Evolutionary conservation across 2,329 filamentous ascomycete species (phyloP).

Genomic region (Pseudodiploospora longispora): DNA sequence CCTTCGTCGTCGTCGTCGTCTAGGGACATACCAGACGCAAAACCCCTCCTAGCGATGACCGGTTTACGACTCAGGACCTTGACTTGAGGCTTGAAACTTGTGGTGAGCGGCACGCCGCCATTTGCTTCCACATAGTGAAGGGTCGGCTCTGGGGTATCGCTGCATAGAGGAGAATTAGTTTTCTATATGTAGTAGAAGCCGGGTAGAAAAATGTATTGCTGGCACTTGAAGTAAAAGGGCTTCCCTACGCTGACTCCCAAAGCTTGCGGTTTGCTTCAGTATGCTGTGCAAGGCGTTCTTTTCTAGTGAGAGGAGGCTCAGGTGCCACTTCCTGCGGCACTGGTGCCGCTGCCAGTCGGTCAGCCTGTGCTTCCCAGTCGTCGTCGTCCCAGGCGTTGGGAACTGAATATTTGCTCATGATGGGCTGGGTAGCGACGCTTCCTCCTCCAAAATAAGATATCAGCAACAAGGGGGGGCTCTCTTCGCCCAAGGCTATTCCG

Average conservation of each 20-base stretch:
- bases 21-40: conserved; percentile 41
- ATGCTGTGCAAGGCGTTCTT: conserved; percentile 72
- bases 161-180: conserved; percentile 23
- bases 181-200: not conserved
- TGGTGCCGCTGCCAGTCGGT: conserved; percentile 38
- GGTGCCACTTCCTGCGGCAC: conserved; percentile 25
- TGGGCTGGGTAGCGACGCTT: conserved; percentile 11
- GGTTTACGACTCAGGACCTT: conserved; percentile 83
- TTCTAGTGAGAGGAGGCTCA: conserved; percentile 51
- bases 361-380: conserved; percentile 77
- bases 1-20: conserved; percentile 54
- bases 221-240: not conserved
- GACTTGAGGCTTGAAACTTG: conserved; percentile 71
- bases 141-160: conserved; percentile 60
- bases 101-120: conserved; percentile 50
- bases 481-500: no score
- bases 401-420: conserved; percentile 38
- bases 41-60: conserved; percentile 45
- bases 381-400: conserved; percentile 86
- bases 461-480: no score
- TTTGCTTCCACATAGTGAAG: conserved; percentile 67
- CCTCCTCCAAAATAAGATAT: no score
- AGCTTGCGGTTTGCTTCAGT: conserved; percentile 75
- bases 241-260: conserved; percentile 76
- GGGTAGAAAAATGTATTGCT: not conserved